Evolutionary conservation across 2,329 filamentous ascomycete species (phyloP).

Genomic region (Xylaria sp.): DNA sequence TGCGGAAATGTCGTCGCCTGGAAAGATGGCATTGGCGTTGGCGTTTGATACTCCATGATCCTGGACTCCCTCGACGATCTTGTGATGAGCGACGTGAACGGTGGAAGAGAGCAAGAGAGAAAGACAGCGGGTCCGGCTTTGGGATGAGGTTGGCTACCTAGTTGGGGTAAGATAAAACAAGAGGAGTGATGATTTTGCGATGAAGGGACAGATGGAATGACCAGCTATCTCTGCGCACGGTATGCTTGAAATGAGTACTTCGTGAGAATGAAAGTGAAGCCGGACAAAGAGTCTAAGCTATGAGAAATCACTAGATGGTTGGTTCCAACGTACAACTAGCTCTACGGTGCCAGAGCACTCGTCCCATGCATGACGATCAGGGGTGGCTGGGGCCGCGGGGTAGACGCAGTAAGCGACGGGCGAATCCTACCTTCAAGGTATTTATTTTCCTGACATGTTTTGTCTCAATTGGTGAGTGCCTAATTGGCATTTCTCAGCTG

Average conservation of each 20-base stretch:
- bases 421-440: constrained; percentile 10
- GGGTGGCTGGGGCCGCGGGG: constrained; percentile 28
- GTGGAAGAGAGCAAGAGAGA: not conserved
- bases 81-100: constrained; percentile 9
- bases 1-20: constrained; percentile 6
- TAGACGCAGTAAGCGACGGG: constrained; percentile 16
- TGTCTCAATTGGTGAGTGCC: constrained; percentile 12
- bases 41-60: constrained; percentile 28
- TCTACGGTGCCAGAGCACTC: constrained; percentile 7
- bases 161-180: not conserved
- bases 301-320: constrained; percentile 7
- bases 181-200: not conserved
- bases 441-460: constrained; percentile 20
- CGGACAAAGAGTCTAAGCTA: not conserved
- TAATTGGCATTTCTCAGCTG: not conserved
- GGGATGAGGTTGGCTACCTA: not conserved
- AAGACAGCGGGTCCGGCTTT: not conserved
- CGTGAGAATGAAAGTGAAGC: not conserved
- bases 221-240: not conserved
- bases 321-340: constrained; percentile 18
- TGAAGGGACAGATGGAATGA: not conserved
- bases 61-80: not conserved
- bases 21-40: constrained; percentile 29
- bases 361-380: constrained; percentile 28
- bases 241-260: not conserved